Evolutionary conservation across 1,284 basidiomycete genomes (phyloP).

Genomic region (Gastroboletus turbinatus): DNA sequence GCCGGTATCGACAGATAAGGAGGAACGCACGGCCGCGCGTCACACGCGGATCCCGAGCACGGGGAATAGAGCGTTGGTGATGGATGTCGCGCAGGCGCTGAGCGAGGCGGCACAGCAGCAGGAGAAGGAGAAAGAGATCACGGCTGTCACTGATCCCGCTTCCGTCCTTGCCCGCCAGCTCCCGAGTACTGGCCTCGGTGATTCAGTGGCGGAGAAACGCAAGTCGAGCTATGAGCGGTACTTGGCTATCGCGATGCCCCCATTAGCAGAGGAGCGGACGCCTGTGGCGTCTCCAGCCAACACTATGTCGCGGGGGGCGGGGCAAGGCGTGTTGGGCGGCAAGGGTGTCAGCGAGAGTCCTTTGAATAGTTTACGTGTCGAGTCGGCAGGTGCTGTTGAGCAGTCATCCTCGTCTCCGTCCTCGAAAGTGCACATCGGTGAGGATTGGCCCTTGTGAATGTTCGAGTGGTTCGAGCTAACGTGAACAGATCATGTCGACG

Average conservation of each 20-base stretch:
- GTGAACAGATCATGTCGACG: conserved; percentile 41
- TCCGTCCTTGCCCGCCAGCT: neutral
- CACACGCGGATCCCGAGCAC: conserved; percentile 63
- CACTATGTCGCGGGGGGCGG: conserved; percentile 45
- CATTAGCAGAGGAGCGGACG: conserved; percentile 65
- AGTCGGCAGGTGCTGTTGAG: neutral
- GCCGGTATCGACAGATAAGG: conserved; percentile 11
- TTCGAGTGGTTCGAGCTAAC: neutral
- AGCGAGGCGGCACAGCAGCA: conserved; percentile 35
- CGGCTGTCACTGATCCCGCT: neutral
- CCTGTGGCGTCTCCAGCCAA: conserved; percentile 55
- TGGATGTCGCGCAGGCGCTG: conserved; percentile 73
- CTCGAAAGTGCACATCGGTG: conserved; percentile 34
- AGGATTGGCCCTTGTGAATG: conserved; percentile 4
- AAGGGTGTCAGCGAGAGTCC: conserved; percentile 14
- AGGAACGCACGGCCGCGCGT: conserved; percentile 18
- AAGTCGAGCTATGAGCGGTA: conserved; percentile 68
- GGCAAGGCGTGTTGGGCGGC: conserved; percentile 4
- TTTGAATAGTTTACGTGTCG: conserved; percentile 1
- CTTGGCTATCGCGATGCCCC: conserved; percentile 58
- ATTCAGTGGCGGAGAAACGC: conserved; percentile 46
- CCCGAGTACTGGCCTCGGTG: conserved; percentile 8
- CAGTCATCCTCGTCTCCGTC: neutral
- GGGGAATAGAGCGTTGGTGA: conserved; percentile 66
- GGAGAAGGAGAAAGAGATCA: neutral